Percentiles rank a stretch among this genome's conserved stretches.
These are phyloP conservation scores for Afroboletus lepidellus DNA, from an alignment of 1,284 basidiomycete species.

Conservation along the genomic window DNA sequence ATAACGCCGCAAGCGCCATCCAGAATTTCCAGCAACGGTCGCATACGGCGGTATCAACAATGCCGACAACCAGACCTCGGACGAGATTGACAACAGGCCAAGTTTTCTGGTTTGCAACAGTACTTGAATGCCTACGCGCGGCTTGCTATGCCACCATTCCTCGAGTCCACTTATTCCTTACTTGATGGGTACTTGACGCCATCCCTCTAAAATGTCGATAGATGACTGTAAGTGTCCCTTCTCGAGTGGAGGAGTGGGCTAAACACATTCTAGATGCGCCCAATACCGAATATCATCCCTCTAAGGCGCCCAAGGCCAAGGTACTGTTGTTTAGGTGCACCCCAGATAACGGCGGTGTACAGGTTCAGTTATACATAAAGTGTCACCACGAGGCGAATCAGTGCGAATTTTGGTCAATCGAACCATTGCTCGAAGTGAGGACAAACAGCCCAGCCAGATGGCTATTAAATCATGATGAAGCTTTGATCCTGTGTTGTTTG, in stretches of 20 bases:
- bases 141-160: too few relatives aligned
- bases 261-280: constrained; percentile 46
- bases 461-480: too few relatives aligned
- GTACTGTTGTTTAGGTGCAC: constrained; percentile 22
- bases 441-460: too few relatives aligned
- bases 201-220: constrained; percentile 61
- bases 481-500: too few relatives aligned
- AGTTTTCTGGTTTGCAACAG: constrained; percentile 81
- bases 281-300: constrained; percentile 72
- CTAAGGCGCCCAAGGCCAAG: constrained; percentile 51
- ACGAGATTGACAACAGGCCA: constrained; percentile 57
- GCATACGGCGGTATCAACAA: constrained; percentile 49
- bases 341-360: too few relatives aligned
- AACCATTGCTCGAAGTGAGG: too few relatives aligned
- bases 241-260: background rate
- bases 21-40: constrained; percentile 44
- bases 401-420: too few relatives aligned
- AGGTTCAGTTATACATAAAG: too few relatives aligned
- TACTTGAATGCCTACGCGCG: constrained; percentile 69
- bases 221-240: constrained; percentile 53
- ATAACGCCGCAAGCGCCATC: constrained; percentile 38
- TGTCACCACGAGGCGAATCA: too few relatives aligned
- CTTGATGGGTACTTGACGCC: constrained; percentile 59
- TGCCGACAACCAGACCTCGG: constrained; percentile 42
- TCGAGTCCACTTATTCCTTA: too few relatives aligned